Evolutionary conservation across 352 stramenopile species (phyloP).

Genomic region (Globisporangium polare): DNA sequence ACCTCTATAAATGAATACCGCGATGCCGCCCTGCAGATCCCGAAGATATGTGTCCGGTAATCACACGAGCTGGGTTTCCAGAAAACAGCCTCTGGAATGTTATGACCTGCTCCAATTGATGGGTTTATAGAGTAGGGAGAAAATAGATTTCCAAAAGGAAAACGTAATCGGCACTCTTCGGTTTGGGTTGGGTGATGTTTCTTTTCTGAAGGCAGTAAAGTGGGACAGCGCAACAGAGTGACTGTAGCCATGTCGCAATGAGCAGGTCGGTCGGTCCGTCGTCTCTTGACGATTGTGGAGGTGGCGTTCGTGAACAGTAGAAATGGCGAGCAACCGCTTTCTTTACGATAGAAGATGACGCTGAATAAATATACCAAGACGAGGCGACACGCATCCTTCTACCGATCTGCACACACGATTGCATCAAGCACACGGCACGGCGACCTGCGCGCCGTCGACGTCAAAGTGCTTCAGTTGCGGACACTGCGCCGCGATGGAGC

Average conservation of each 20-base stretch:
- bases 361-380: background rate
- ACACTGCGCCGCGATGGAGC: constrained; percentile 54
- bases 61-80: background rate
- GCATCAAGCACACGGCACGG: constrained; percentile 18
- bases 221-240: background rate
- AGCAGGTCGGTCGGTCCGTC: too few relatives aligned
- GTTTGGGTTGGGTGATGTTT: background rate
- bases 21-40: background rate
- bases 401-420: background rate
- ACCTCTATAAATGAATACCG: background rate
- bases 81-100: background rate
- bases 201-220: background rate
- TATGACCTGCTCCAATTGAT: background rate
- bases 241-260: constrained; percentile 3
- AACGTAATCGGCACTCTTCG: constrained; percentile 1
- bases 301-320: background rate
- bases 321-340: background rate
- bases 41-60: background rate
- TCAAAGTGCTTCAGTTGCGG: constrained; percentile 52
- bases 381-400: background rate
- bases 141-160: background rate
- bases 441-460: constrained; percentile 35
- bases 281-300: too few relatives aligned
- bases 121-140: background rate
- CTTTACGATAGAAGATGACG: background rate